Evolutionary conservation across 75 land plant species (phyloP).

Genomic region (Sequoiadendron giganteum): DNA sequence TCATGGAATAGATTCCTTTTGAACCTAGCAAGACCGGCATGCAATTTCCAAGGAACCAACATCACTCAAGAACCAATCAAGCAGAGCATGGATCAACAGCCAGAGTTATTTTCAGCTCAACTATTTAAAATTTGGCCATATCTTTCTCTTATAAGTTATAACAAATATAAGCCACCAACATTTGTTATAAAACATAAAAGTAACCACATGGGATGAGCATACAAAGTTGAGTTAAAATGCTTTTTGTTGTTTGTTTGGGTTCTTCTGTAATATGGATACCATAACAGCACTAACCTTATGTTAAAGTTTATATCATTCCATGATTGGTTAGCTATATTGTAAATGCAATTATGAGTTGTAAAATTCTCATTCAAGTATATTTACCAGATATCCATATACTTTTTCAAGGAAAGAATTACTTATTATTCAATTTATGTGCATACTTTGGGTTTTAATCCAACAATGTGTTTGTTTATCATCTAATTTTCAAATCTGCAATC

Average conservation of each 20-base stretch:
- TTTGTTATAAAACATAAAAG: too few relatives aligned
- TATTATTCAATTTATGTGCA: not conserved
- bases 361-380: not conserved
- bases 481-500: not conserved
- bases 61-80: too few relatives aligned
- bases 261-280: too few relatives aligned
- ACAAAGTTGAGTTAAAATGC: not conserved
- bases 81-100: too few relatives aligned
- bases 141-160: too few relatives aligned
- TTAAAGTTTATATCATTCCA: not conserved
- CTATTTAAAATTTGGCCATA: too few relatives aligned
- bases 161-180: too few relatives aligned
- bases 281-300: too few relatives aligned
- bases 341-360: not conserved
- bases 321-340: not conserved
- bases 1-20: too few relatives aligned
- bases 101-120: too few relatives aligned
- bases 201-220: not conserved
- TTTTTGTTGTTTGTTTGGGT: not conserved
- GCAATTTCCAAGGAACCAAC: too few relatives aligned
- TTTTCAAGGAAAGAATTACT: not conserved
- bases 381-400: not conserved
- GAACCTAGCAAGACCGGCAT: too few relatives aligned
- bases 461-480: not conserved
- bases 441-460: not conserved